Evolutionary conservation across 1,284 basidiomycete genomes (phyloP).

Genomic region (Cutaneotrichosporon arboriforme): DNA sequence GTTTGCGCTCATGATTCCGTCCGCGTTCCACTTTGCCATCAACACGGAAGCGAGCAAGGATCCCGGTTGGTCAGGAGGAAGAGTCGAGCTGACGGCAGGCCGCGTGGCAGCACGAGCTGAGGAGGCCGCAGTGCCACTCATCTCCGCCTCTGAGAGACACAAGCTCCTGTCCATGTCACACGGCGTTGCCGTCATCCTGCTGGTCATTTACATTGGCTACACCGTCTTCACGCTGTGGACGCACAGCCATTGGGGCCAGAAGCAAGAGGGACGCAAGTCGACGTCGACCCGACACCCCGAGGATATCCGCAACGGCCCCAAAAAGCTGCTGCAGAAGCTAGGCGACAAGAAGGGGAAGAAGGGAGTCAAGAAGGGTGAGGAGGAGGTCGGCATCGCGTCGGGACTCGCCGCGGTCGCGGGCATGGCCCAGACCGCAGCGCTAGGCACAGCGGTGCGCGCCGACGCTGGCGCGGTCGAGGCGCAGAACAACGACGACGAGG

Average conservation of each 20-base stretch:
- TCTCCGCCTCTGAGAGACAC: constrained; percentile 29
- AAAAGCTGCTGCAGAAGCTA: background rate
- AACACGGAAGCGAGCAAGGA: constrained; percentile 18
- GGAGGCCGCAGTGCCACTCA: background rate
- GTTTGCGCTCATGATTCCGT: constrained; percentile 50
- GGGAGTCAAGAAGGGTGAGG: background rate
- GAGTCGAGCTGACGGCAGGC: too few species aligned
- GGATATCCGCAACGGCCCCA: background rate
- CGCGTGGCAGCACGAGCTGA: too few species aligned
- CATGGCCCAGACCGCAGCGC: too few species aligned
- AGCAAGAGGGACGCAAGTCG: constrained; percentile 18
- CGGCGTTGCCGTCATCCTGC: constrained; percentile 73
- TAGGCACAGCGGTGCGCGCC: too few species aligned
- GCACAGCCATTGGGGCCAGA: constrained; percentile 65
- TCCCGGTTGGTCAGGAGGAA: too few species aligned
- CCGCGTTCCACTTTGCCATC: constrained; percentile 51
- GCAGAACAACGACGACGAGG: constrained; percentile 6
- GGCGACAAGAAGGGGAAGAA: background rate
- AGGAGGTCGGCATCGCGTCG: background rate
- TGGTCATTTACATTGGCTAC: constrained; percentile 64
- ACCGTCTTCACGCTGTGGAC: constrained; percentile 81
- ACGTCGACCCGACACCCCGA: background rate
- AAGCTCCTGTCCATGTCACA: constrained; percentile 68
- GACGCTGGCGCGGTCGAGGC: background rate
- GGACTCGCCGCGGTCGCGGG: background rate